phyloP scores from a whole-genome alignment of 139 green algal species.

The Tetraselmis chui region DNA sequence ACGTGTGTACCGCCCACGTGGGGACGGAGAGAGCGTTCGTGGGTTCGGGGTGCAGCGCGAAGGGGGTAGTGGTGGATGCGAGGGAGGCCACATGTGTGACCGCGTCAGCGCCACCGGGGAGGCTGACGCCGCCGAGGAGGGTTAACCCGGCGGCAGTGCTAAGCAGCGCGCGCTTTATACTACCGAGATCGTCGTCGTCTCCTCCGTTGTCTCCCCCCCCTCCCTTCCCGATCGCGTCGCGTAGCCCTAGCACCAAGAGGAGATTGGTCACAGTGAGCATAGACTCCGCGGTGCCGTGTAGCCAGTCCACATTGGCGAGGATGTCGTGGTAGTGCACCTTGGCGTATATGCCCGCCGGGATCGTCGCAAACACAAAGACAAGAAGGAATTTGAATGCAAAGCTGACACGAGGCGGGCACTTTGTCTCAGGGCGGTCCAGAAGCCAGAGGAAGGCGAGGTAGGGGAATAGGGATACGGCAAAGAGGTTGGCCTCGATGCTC shows the following conservation, averaged over 20 bases:
- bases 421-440: conserved; percentile 55
- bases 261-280: conserved; percentile 96
- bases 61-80: background rate
- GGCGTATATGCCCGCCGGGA: conserved; percentile 87
- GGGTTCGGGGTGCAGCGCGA: conserved; percentile 57
- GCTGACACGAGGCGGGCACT: conserved; percentile 40
- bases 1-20: conserved; percentile 95
- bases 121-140: background rate
- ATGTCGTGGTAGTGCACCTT: conserved; percentile 73
- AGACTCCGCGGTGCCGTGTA: conserved; percentile 90
- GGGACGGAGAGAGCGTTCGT: conserved; percentile 93
- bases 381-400: conserved; percentile 97
- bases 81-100: background rate
- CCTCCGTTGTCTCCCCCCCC: no score
- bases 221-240: background rate
- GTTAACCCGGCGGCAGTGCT: background rate
- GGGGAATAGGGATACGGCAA: conserved; percentile 79
- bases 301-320: conserved; percentile 93
- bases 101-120: background rate
- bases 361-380: conserved; percentile 89
- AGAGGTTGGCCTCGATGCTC: conserved; percentile 67
- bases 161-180: background rate
- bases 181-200: background rate
- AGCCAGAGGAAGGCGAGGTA: conserved; percentile 93
- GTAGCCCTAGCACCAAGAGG: conserved; percentile 65